These are phyloP conservation scores for Dissophora globulifera DNA, from an alignment of 192 early-diverging fungal species.

Conservation along the genomic window DNA sequence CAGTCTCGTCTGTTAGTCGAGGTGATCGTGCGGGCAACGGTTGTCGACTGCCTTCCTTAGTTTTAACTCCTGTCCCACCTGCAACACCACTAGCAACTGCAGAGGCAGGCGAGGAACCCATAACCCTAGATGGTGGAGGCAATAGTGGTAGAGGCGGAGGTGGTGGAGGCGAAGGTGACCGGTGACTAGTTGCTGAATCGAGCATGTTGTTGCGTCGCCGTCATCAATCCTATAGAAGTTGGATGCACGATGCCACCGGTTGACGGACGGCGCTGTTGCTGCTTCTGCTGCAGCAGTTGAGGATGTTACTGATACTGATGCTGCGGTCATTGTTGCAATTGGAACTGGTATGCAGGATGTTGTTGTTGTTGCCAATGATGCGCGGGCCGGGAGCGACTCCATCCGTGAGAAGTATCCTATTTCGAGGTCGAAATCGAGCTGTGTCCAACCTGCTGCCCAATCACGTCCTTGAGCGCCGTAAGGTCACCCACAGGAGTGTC, in stretches of 20 bases:
- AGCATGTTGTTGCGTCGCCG: slow-evolving; percentile 29
- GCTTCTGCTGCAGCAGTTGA: not conserved
- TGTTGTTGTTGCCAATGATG: slow-evolving; percentile 19
- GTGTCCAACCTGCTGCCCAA: slow-evolving; percentile 53
- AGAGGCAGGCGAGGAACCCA: slow-evolving; percentile 26
- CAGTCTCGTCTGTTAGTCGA: slow-evolving; percentile 5
- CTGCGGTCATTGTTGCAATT: slow-evolving; percentile 10
- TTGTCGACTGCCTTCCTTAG: slow-evolving; percentile 6
- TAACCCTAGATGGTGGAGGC: slow-evolving; percentile 44
- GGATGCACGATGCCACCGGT: slow-evolving; percentile 11
- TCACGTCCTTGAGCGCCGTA: slow-evolving; percentile 63
- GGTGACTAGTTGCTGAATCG: slow-evolving; percentile 36
- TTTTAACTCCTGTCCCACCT: not conserved
- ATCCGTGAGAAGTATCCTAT: too few relatives aligned
- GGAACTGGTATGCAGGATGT: too few relatives aligned
- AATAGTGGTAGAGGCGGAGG: slow-evolving; percentile 44
- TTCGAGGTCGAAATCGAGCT: slow-evolving; percentile 2
- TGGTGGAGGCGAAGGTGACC: too few relatives aligned
- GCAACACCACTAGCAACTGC: not conserved
- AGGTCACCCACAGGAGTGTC: slow-evolving; percentile 68
- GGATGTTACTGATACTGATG: not conserved
- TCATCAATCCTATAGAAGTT: slow-evolving; percentile 12
- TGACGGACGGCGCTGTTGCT: slow-evolving; percentile 32
- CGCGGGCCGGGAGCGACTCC: not conserved
- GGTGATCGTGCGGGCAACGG: slow-evolving; percentile 34